Evolutionary conservation across 768 basidiomycete species (phyloP).

Genomic region (Mycena alexandri): DNA sequence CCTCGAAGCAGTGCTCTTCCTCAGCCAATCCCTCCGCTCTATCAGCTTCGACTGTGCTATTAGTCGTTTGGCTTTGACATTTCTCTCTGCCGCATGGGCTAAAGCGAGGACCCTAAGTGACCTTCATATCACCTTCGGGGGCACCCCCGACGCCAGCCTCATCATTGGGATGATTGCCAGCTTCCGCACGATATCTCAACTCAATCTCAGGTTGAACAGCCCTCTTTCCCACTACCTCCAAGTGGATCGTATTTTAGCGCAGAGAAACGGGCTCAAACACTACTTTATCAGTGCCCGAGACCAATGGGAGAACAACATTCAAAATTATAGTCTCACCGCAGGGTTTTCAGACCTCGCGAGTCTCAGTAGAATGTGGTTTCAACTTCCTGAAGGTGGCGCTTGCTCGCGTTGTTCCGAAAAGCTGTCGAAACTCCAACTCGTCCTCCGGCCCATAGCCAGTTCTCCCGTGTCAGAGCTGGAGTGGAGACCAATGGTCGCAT

Average conservation of each 20-base stretch:
- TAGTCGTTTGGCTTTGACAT: not conserved
- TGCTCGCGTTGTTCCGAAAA: slow-evolving; percentile 3
- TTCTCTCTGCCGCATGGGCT: not conserved
- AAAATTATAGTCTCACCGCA: not conserved
- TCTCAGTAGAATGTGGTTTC: slow-evolving; percentile 8
- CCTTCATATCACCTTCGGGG: not conserved
- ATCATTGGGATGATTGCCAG: not conserved
- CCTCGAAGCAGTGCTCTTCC: not conserved
- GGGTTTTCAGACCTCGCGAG: slow-evolving; percentile 10
- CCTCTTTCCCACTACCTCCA: slow-evolving; percentile 12
- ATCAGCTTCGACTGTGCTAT: not conserved
- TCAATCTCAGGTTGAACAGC: slow-evolving; percentile 1
- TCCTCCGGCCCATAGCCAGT: not conserved
- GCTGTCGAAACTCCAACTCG: not conserved
- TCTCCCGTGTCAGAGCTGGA: not conserved
- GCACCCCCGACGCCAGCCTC: not conserved
- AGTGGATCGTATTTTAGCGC: not conserved
- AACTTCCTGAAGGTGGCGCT: not conserved
- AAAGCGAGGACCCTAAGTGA: not conserved
- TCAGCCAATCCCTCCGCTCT: not conserved
- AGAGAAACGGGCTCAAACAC: not conserved
- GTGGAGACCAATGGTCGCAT: not conserved
- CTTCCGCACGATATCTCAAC: not conserved
- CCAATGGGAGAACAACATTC: slow-evolving; percentile 10
- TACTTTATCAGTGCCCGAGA: not conserved